Evolutionary conservation across 371 early-diverging fungal species (phyloP).

Genomic region (Lichtheimia ramosa): DNA sequence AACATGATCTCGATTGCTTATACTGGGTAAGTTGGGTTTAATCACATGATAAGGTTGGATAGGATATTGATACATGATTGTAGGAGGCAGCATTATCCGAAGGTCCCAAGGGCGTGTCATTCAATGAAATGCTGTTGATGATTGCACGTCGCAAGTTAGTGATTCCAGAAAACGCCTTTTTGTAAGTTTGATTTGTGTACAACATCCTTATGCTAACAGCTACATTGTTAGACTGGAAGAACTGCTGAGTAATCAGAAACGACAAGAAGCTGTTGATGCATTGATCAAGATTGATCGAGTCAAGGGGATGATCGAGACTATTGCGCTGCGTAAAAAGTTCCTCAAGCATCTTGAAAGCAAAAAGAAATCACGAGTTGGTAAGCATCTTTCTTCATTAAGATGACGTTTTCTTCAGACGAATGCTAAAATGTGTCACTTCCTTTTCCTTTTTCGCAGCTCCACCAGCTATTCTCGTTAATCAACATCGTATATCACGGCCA

Average conservation of each 20-base stretch:
- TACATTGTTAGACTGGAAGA: constrained; percentile 40
- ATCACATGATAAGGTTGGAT: background rate
- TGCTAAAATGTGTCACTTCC: too few relatives aligned
- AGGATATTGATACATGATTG: background rate
- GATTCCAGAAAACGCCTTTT: constrained; percentile 50
- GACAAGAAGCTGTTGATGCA: constrained; percentile 43
- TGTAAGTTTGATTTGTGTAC: constrained; percentile 27
- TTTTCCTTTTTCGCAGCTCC: background rate
- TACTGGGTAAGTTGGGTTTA: constrained; percentile 36
- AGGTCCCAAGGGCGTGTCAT: constrained; percentile 51
- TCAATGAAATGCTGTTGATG: constrained; percentile 60
- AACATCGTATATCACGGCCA: constrained; percentile 7
- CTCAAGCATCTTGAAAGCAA: constrained; percentile 29
- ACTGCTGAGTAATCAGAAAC: constrained; percentile 38
- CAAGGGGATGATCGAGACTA: constrained; percentile 46
- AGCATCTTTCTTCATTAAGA: background rate
- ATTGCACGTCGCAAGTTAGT: constrained; percentile 61
- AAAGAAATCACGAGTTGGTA: background rate
- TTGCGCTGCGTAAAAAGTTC: constrained; percentile 45
- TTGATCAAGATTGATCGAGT: constrained; percentile 49
- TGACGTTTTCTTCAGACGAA: too few relatives aligned
- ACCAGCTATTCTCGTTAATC: constrained; percentile 7
- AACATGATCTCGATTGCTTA: constrained; percentile 39
- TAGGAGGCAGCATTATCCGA: constrained; percentile 41
- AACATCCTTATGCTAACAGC: background rate